These are phyloP conservation scores for Eremomyces bilateralis DNA, from an alignment of 495 filamentous ascomycete species.

Conservation along the genomic window DNA sequence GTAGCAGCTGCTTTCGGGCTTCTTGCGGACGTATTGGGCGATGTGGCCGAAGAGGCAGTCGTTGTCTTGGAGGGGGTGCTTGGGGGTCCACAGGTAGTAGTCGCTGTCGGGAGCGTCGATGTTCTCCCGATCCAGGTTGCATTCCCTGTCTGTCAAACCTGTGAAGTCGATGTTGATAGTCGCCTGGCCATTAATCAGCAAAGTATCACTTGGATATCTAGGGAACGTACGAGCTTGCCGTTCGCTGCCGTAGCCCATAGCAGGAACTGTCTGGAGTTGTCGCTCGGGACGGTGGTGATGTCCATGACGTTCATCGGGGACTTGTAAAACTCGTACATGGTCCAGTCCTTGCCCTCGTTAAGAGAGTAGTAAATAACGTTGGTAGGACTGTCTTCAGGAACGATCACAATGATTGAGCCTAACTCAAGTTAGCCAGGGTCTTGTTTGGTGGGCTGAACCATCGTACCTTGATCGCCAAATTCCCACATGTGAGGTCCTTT, in stretches of 20 bases:
- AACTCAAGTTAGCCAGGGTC: too few relatives aligned
- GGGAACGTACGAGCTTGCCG: too few relatives aligned
- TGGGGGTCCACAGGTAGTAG: slow-evolving; percentile 68
- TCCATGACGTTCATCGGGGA: slow-evolving; percentile 44
- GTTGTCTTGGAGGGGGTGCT: slow-evolving; percentile 48
- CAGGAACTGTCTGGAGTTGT: slow-evolving; percentile 71
- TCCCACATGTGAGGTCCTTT: slow-evolving; percentile 82
- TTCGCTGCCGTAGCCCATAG: slow-evolving; percentile 48
- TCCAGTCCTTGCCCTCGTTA: slow-evolving; percentile 61
- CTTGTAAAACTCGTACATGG: slow-evolving; percentile 47
- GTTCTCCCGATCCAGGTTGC: slow-evolving; percentile 43
- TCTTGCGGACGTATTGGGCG: slow-evolving; percentile 80
- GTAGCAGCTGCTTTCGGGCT: slow-evolving; percentile 46
- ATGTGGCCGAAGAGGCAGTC: slow-evolving; percentile 86
- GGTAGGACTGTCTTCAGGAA: slow-evolving; percentile 37
- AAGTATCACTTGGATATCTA: too few relatives aligned
- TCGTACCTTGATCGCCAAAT: slow-evolving; percentile 82
- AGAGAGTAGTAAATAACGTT: slow-evolving; percentile 52
- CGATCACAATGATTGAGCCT: slow-evolving; percentile 77
- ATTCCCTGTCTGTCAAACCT: slow-evolving; percentile 45
- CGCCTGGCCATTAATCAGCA: slow-evolving; percentile 29
- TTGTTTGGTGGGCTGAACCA: too few relatives aligned
- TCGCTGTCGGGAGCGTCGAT: slow-evolving; percentile 34
- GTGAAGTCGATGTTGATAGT: slow-evolving; percentile 79
- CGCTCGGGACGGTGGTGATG: slow-evolving; percentile 73